phyloP scores from a whole-genome alignment of 202 grass and related monocot species.

The Zoysia matrella region DNA sequence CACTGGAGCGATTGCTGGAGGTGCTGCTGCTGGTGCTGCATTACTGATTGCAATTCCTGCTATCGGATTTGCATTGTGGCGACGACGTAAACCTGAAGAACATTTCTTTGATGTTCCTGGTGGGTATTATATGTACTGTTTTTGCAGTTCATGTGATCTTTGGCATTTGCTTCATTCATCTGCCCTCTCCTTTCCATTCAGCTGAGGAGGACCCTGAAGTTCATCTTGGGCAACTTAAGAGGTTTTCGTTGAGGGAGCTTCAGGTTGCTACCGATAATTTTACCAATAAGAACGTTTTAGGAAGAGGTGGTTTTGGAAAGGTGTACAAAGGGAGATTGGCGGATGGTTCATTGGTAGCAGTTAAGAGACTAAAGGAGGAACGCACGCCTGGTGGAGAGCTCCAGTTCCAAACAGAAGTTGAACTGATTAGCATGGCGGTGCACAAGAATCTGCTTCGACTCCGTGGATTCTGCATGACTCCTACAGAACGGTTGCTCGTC shows the following conservation, averaged over 20 bases:
- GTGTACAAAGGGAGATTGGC: slow-evolving; percentile 90
- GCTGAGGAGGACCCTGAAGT: slow-evolving; percentile 96
- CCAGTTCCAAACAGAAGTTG: slow-evolving; percentile 91
- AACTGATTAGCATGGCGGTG: slow-evolving; percentile 93
- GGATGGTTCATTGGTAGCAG: slow-evolving; percentile 85
- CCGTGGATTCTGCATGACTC: slow-evolving; percentile 97
- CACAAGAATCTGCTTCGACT: slow-evolving; percentile 81
- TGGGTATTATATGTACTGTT: slow-evolving; percentile 47
- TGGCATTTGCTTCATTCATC: slow-evolving; percentile 42
- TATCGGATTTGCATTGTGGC: slow-evolving; percentile 80
- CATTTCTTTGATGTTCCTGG: slow-evolving; percentile 95
- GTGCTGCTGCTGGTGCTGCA: slow-evolving; percentile 82
- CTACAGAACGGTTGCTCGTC: slow-evolving; percentile 78
- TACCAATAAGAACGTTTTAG: slow-evolving; percentile 52
- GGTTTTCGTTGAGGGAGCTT: slow-evolving; percentile 74
- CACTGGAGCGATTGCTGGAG: slow-evolving; percentile 85
- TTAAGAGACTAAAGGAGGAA: slow-evolving; percentile 86
- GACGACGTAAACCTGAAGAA: slow-evolving; percentile 82
- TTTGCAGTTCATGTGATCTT: neutral
- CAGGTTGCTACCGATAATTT: too few species aligned
- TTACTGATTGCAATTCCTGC: slow-evolving; percentile 81
- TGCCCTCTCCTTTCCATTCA: slow-evolving; percentile 54
- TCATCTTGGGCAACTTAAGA: slow-evolving; percentile 91
- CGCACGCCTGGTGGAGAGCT: slow-evolving; percentile 70
- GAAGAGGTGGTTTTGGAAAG: slow-evolving; percentile 95